Conservation (phyloP, 768 basidiomycete genomes). For the Panaeolus cyanescens region DNA sequence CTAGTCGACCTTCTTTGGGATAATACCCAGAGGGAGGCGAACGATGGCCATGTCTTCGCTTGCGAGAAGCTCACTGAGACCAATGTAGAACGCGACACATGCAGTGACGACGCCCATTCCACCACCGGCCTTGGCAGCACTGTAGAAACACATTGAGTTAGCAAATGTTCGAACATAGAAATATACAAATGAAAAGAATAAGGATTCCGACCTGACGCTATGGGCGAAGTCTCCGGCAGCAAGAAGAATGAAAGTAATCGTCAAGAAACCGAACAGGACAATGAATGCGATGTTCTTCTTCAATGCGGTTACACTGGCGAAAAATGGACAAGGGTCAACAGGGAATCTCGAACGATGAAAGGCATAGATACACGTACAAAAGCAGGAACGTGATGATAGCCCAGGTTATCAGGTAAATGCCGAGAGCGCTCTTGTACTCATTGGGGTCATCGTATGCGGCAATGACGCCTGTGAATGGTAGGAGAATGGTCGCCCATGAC, state of each 20-base stretch:
- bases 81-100: constrained; percentile 50
- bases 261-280: constrained; percentile 35
- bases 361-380: constrained; percentile 42
- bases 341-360: neutral
- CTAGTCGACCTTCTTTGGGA: constrained; percentile 25
- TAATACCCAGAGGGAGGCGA: constrained; percentile 43
- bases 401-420: constrained; percentile 78
- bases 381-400: constrained; percentile 70
- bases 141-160: constrained; percentile 13
- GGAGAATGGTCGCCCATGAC: constrained; percentile 73
- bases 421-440: constrained; percentile 57
- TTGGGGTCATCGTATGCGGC: constrained; percentile 46
- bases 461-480: constrained; percentile 67
- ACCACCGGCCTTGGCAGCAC: constrained; percentile 45
- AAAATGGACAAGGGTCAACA: neutral
- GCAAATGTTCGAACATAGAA: neutral
- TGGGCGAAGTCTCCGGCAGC: constrained; percentile 38
- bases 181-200: neutral
- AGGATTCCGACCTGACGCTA: constrained; percentile 26
- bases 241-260: constrained; percentile 43
- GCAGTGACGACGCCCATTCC: constrained; percentile 45
- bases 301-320: constrained; percentile 35
- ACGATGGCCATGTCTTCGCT: constrained; percentile 40
- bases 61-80: constrained; percentile 43
- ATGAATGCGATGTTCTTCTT: constrained; percentile 43